Conservation (phyloP, 2,329 filamentous ascomycete species). For the Fusarium concolor region DNA sequence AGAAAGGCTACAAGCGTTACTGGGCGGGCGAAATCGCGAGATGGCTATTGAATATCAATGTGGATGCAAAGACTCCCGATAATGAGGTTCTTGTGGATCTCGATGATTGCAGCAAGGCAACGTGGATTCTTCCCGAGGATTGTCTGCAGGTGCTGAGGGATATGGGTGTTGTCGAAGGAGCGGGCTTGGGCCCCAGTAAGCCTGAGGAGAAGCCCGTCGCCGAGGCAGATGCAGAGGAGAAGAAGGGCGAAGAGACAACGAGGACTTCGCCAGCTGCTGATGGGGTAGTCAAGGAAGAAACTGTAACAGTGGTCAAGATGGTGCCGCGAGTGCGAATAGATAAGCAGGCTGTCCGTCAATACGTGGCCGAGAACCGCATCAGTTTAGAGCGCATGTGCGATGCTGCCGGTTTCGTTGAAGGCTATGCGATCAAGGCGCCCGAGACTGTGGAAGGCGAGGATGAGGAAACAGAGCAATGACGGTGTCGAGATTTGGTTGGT, state of each 20-base stretch:
- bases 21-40: constrained; percentile 88
- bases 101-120: constrained; percentile 77
- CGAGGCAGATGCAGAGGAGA: constrained; percentile 35
- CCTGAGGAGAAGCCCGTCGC: constrained; percentile 33
- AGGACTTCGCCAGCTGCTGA: constrained; percentile 4
- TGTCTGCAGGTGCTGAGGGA: constrained; percentile 81
- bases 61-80: constrained; percentile 48
- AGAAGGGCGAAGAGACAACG: constrained; percentile 38
- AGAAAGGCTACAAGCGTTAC: constrained; percentile 83
- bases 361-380: constrained; percentile 72
- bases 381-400: constrained; percentile 75
- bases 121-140: constrained; percentile 88
- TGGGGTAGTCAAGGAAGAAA: constrained; percentile 44
- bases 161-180: constrained; percentile 78
- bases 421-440: constrained; percentile 66
- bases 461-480: constrained; percentile 37
- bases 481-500: constrained; percentile 1
- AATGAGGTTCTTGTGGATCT: constrained; percentile 69
- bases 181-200: constrained; percentile 60
- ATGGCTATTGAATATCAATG: constrained; percentile 65
- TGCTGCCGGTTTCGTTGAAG: constrained; percentile 78
- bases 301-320: constrained; percentile 46
- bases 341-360: constrained; percentile 70
- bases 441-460: constrained; percentile 51
- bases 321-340: constrained; percentile 64